Conservation (phyloP, 1,139 yeast species). For the Debaryomyces udenii region DNA sequence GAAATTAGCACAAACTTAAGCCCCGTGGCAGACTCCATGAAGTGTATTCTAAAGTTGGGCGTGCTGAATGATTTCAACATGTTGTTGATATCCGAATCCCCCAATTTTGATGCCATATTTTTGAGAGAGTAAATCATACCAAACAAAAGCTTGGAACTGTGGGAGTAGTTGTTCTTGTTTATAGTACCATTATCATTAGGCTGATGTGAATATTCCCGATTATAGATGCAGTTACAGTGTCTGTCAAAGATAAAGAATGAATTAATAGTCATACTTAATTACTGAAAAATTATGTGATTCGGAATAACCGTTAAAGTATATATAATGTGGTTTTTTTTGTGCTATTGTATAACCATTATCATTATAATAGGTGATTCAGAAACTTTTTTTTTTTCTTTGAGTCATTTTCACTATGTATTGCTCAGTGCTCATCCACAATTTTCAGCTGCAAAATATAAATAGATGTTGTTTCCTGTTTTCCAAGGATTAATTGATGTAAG, state of each 20-base stretch:
- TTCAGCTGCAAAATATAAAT: conserved; percentile 10
- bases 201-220: conserved; percentile 56
- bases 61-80: conserved; percentile 69
- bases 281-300: not conserved
- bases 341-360: conserved; percentile 9
- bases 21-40: conserved; percentile 77
- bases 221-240: conserved; percentile 80
- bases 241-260: conserved; percentile 89
- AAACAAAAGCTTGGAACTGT: conserved; percentile 76
- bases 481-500: not conserved
- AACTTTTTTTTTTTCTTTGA: conserved; percentile 3
- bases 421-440: conserved; percentile 7
- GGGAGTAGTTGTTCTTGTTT: conserved; percentile 61
- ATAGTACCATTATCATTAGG: conserved; percentile 43
- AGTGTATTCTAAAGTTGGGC: conserved; percentile 75
- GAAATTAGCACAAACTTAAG: conserved; percentile 75
- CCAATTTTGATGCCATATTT: conserved; percentile 69
- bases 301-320: conserved; percentile 10
- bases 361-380: conserved; percentile 9
- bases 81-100: conserved; percentile 43
- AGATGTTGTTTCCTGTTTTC: not conserved
- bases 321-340: conserved; percentile 8
- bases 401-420: conserved; percentile 6
- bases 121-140: conserved; percentile 86
- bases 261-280: conserved; percentile 46